phyloP scores from a whole-genome alignment of 805 yeast species.

The Wickerhamomyces silvicola region DNA sequence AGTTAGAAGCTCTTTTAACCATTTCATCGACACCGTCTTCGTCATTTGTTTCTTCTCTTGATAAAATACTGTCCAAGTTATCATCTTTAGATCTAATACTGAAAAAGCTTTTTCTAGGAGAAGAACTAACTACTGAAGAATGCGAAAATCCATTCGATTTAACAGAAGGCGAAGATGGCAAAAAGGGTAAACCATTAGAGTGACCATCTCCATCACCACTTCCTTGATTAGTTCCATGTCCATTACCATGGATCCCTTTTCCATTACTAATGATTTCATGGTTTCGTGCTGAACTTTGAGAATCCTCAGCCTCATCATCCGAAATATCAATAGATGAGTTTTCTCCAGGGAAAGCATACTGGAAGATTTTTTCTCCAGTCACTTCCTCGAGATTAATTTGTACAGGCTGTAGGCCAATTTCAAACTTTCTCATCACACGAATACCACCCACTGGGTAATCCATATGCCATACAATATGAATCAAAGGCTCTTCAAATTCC shows the following conservation, averaged over 20 bases:
- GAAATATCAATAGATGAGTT: slow-evolving; percentile 11
- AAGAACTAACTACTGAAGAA: background rate
- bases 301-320: too few species aligned
- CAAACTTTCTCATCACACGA: slow-evolving; percentile 63
- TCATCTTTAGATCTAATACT: slow-evolving; percentile 8
- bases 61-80: slow-evolving; percentile 8
- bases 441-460: slow-evolving; percentile 87
- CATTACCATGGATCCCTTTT: too few species aligned
- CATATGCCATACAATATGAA: slow-evolving; percentile 66
- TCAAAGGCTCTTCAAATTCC: slow-evolving; percentile 23
- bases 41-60: slow-evolving; percentile 2
- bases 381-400: slow-evolving; percentile 66
- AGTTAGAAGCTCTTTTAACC: slow-evolving; percentile 70
- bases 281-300: too few species aligned
- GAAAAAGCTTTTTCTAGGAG: slow-evolving; percentile 7
- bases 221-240: background rate
- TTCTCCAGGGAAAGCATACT: slow-evolving; percentile 63
- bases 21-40: slow-evolving; percentile 47
- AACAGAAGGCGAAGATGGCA: too few species aligned
- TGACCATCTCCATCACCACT: background rate
- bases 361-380: slow-evolving; percentile 55
- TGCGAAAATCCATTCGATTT: too few species aligned
- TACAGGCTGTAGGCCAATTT: slow-evolving; percentile 57
- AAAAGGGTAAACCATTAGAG: too few species aligned
- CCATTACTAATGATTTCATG: too few species aligned